Evolutionary conservation across 441 rosid genomes (phyloP).

Genomic region (Gossypium lobatum): DNA sequence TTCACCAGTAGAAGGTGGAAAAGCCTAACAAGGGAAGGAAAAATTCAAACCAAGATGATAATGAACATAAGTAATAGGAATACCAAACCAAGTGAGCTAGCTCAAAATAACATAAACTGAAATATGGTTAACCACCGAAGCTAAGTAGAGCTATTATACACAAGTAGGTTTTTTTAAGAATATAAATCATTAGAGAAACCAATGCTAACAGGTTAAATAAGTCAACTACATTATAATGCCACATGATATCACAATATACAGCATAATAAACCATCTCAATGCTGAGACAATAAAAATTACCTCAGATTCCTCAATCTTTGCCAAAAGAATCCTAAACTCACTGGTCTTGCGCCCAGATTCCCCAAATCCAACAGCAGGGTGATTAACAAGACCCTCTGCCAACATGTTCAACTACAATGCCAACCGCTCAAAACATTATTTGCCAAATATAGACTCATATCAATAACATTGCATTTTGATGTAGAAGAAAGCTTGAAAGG

Average conservation of each 20-base stretch:
- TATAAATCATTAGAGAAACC: conserved; percentile 1
- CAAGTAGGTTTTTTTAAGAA: neutral
- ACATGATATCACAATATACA: conserved; percentile 5
- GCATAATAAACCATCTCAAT: neutral
- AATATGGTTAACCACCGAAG: neutral
- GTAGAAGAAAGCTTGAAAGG: conserved; percentile 10
- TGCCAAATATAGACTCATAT: conserved; percentile 11
- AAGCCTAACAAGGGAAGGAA: conserved; percentile 45
- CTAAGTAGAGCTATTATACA: neutral
- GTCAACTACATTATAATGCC: neutral
- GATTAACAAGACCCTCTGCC: conserved; percentile 95
- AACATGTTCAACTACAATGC: conserved; percentile 71
- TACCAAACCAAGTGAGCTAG: neutral
- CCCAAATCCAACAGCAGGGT: conserved; percentile 87
- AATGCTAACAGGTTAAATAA: neutral
- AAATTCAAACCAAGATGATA: conserved; percentile 12
- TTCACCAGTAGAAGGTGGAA: conserved; percentile 81
- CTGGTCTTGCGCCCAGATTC: conserved; percentile 80
- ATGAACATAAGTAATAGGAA: conserved; percentile 9
- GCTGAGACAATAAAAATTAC: conserved; percentile 26
- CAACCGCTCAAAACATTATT: conserved; percentile 19
- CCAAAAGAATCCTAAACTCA: conserved; percentile 79
- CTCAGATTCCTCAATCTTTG: conserved; percentile 98
- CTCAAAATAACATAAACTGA: neutral
- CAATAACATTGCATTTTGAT: conserved; percentile 16